These are phyloP conservation scores for Myxozyma udenii DNA, from an alignment of 805 yeast genomes.

Conservation along the genomic window DNA sequence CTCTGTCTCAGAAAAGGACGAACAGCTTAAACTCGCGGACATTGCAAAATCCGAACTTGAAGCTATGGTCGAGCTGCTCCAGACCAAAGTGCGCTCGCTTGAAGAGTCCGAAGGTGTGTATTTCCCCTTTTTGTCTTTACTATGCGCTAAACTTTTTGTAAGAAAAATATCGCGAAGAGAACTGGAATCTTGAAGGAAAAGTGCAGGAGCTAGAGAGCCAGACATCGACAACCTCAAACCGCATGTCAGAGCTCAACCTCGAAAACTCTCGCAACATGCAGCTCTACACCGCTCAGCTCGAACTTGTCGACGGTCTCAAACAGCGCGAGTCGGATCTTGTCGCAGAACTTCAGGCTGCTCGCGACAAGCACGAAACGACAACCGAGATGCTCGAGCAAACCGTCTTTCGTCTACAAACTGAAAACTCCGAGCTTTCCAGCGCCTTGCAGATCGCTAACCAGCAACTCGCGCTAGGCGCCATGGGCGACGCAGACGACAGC, in stretches of 20 bases:
- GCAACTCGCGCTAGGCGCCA: background rate
- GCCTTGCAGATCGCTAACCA: background rate
- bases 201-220: constrained; percentile 35
- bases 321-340: constrained; percentile 35
- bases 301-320: constrained; percentile 35
- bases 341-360: constrained; percentile 29
- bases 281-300: constrained; percentile 32
- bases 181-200: constrained; percentile 41
- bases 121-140: constrained; percentile 9
- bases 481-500: background rate
- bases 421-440: constrained; percentile 15
- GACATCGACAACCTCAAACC: constrained; percentile 30
- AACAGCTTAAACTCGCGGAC: constrained; percentile 22
- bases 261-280: constrained; percentile 31
- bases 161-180: constrained; percentile 38
- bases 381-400: constrained; percentile 26
- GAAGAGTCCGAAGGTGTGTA: constrained; percentile 31
- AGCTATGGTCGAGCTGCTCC: constrained; percentile 25
- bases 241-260: constrained; percentile 31
- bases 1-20: constrained; percentile 30
- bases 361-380: constrained; percentile 32
- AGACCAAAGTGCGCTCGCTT: constrained; percentile 27
- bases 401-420: constrained; percentile 32
- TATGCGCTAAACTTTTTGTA: constrained; percentile 16
- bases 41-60: constrained; percentile 28